A percentile compares a stretch with the other conserved stretches of the same genome.
Evolutionary conservation across 2,329 filamentous ascomycete genomes (phyloP).

Genomic region (Bertia moriformis): DNA sequence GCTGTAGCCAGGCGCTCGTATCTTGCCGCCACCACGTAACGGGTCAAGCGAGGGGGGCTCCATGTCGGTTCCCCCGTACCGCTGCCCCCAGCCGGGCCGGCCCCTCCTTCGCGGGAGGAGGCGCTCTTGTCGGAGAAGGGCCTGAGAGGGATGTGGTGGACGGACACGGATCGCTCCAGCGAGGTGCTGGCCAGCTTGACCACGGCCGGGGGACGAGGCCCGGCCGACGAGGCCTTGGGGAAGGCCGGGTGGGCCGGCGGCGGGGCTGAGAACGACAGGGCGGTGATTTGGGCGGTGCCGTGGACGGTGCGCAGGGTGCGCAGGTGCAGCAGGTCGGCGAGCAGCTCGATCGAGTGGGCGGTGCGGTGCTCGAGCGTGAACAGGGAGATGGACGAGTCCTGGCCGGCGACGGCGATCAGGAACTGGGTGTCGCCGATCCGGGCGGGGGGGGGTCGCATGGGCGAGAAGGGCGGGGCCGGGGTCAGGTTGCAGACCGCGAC

Average conservation of each 20-base stretch:
- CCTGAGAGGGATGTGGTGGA: constrained; percentile 16
- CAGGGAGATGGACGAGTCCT: constrained; percentile 65
- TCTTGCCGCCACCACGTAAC: constrained; percentile 2
- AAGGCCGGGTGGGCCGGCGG: too few relatives aligned
- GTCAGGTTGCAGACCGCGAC: constrained; percentile 63
- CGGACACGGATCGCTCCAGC: constrained; percentile 14
- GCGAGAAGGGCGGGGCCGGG: constrained; percentile 28
- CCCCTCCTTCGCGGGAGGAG: constrained; percentile 10
- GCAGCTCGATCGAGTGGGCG: constrained; percentile 27
- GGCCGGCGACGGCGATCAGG: constrained; percentile 65
- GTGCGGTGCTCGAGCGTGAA: constrained; percentile 60
- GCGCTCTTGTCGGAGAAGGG: constrained; percentile 7
- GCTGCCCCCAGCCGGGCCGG: constrained; percentile 11
- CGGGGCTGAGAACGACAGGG: constrained; percentile 36
- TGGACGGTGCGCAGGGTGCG: constrained; percentile 32
- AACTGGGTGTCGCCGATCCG: constrained; percentile 54
- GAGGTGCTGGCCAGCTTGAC: constrained; percentile 15
- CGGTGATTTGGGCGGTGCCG: constrained; percentile 42
- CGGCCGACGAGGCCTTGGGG: constrained; percentile 10
- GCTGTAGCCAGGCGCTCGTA: not conserved
- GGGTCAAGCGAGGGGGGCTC: constrained; percentile 9
- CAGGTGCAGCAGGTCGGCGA: constrained; percentile 35
- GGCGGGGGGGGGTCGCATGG: not conserved
- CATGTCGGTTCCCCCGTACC: constrained; percentile 15
- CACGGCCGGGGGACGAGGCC: constrained; percentile 6